Conservation (phyloP, 2,329 filamentous ascomycete species). For the Aspergillus candidus region DNA sequence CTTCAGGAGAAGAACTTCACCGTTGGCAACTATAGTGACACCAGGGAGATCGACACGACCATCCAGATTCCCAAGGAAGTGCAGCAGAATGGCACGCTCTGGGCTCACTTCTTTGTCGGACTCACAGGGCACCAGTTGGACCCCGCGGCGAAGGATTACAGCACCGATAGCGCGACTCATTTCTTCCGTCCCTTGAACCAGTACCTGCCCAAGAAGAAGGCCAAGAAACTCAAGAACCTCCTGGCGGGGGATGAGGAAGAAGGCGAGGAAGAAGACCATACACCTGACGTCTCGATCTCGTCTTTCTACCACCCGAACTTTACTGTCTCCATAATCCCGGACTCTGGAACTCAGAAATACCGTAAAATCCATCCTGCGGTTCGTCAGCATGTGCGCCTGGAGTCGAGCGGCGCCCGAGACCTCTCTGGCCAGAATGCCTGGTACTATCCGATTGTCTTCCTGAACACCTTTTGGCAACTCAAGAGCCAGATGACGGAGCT, state of each 20-base stretch:
- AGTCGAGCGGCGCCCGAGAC: constrained; percentile 75
- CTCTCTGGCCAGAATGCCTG: constrained; percentile 79
- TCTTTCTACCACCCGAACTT: constrained; percentile 96
- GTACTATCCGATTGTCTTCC: constrained; percentile 86
- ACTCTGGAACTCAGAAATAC: constrained; percentile 65
- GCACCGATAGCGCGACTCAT: constrained; percentile 69
- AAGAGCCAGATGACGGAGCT: constrained; percentile 83
- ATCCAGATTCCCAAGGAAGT: constrained; percentile 73
- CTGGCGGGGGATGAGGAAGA: constrained; percentile 53
- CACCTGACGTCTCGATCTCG: constrained; percentile 62
- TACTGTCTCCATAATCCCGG: constrained; percentile 78
- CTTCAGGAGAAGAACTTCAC: constrained; percentile 74
- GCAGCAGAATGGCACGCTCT: constrained; percentile 88
- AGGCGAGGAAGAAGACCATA: constrained; percentile 48
- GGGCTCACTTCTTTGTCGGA: constrained; percentile 87
- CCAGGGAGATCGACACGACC: constrained; percentile 66
- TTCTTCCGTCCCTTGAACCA: constrained; percentile 82
- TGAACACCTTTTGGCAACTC: constrained; percentile 97
- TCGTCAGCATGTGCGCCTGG: constrained; percentile 71
- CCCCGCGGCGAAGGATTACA: constrained; percentile 65
- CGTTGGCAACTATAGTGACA: constrained; percentile 72
- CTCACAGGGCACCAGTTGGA: constrained; percentile 71
- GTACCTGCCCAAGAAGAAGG: constrained; percentile 86
- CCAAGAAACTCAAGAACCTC: constrained; percentile 78
- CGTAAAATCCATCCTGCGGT: constrained; percentile 64